Percentiles rank a stretch among this genome's conserved stretches.
phyloP scores from a whole-genome alignment of 495 filamentous ascomycete genomes.

The Aspergillus ostianus region DNA sequence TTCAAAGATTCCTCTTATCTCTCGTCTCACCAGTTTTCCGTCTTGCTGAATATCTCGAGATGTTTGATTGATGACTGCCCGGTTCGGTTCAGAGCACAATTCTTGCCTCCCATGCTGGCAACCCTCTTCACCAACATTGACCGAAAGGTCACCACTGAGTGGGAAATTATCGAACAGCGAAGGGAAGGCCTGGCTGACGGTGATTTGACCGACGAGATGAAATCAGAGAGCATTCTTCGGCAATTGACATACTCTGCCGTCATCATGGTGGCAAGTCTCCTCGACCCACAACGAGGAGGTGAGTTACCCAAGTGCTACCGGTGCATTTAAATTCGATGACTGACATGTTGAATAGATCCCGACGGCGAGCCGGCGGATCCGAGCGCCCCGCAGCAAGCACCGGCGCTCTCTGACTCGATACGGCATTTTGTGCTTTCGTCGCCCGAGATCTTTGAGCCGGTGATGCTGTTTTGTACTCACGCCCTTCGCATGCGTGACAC shows the following conservation, averaged over 20 bases:
- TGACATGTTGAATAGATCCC: conserved; percentile 32
- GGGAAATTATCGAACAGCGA: conserved; percentile 66
- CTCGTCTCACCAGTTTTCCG: conserved; percentile 89
- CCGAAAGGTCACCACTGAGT: conserved; percentile 79
- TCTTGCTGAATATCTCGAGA: conserved; percentile 80
- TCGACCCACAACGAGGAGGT: conserved; percentile 68
- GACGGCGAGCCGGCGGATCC: conserved; percentile 43
- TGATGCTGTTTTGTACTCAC: conserved; percentile 89
- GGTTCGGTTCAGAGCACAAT: conserved; percentile 67
- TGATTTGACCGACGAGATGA: conserved; percentile 92
- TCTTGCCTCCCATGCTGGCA: conserved; percentile 81
- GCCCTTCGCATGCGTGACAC: conserved; percentile 88
- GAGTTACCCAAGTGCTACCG: conserved; percentile 11
- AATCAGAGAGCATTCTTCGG: conserved; percentile 92
- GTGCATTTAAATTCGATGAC: conserved; percentile 5
- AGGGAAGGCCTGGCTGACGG: conserved; percentile 62
- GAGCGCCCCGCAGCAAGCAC: conserved; percentile 34
- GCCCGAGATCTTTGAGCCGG: conserved; percentile 74
- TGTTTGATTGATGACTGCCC: conserved; percentile 91
- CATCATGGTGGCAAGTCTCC: conserved; percentile 80
- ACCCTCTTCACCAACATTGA: conserved; percentile 84
- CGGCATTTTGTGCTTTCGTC: conserved; percentile 79
- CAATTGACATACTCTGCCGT: conserved; percentile 90
- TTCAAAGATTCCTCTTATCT: conserved; percentile 81
- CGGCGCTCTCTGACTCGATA: conserved; percentile 49